Conservation (phyloP, 495 filamentous ascomycete species). For the Rhypophila decipiens region DNA sequence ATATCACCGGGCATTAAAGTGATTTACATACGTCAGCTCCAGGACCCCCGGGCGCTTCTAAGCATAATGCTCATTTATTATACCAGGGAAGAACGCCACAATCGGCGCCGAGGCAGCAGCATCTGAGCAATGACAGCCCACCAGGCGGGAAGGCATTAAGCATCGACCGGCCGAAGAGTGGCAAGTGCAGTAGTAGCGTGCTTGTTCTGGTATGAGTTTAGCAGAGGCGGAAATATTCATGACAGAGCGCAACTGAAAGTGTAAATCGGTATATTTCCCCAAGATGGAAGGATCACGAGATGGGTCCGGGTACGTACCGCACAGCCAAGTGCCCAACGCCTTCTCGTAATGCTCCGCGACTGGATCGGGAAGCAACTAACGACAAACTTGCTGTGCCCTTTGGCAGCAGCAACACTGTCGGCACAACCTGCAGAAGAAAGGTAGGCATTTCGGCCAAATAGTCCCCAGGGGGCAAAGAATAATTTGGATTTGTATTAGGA, state of each 20-base stretch:
- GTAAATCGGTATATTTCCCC: background rate
- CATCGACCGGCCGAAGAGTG: constrained; percentile 17
- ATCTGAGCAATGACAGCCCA: constrained; percentile 11
- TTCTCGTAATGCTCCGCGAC: too few relatives aligned
- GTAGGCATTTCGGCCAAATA: background rate
- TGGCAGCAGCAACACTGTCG: background rate
- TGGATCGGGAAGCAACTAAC: constrained; percentile 15
- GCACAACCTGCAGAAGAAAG: background rate
- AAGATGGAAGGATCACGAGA: background rate
- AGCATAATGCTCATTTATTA: constrained; percentile 14
- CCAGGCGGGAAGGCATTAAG: constrained; percentile 12
- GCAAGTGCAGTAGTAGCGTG: constrained; percentile 5
- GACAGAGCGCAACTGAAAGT: too few relatives aligned
- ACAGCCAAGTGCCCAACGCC: background rate
- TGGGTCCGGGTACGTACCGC: background rate
- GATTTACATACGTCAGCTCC: constrained; percentile 9
- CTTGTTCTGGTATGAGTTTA: too few relatives aligned
- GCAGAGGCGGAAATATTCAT: too few relatives aligned
- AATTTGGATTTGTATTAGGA: too few relatives aligned
- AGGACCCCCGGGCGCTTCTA: constrained; percentile 8
- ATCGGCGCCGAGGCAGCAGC: constrained; percentile 6
- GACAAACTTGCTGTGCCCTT: constrained; percentile 1
- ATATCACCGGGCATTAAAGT: constrained; percentile 12
- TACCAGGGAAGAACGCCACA: constrained; percentile 12
- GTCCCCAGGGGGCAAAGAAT: too few relatives aligned